Base-by-base conservation (phyloP, 345 rosid species). In the Eucalyptus grandis region DNA sequence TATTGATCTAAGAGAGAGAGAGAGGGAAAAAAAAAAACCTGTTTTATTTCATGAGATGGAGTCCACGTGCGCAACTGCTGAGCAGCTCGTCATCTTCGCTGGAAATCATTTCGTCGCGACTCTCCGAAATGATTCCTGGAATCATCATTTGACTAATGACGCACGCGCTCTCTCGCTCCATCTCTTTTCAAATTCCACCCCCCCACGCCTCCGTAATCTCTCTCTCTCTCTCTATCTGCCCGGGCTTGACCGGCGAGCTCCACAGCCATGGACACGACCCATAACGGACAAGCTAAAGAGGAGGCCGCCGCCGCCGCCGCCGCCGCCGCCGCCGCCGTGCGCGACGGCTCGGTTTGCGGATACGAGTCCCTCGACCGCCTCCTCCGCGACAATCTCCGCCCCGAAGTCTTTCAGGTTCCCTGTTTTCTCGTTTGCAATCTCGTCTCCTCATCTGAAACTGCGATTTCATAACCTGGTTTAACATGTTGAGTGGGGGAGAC, bases 301-400 rank as follows among this genome's bases (percentile, higher is more conserved):
- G 62, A 90, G 24, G 24, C 56, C 56, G 60, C 56, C 56, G 56
- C 54, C 13, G 65, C 88, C 49, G 88, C 82, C 58, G 51, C n/a
- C n/a, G 24, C 56, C 56, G 60, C 56, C 56, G 56, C 54, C 13
- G 65, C 88, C 49, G 88, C 82, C 58, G 51, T 49, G 1, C 88
- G 81, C n/a, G 94, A 94, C 46, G 98, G 97, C 88, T 95, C 99
- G 13, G 91, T 95, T 88, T 93, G 96, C 89, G 99, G 99, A 58
- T 95, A 96, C 89, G 96, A 98, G 17, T 97, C 99, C 10, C 95
- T 97, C 65, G 93, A 95, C 77, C 94, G 91, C 69, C 98, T 98
- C 92, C 92, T 98, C 44, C 91, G 94, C 15, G 88, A 91, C 19
- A 97, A 98, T 93, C 99, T 98, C 92, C 89, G 94, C 86, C 99